These are phyloP conservation scores for Aspergillus bombycis DNA, from an alignment of 2,329 filamentous ascomycete species.

Conservation along the genomic window DNA sequence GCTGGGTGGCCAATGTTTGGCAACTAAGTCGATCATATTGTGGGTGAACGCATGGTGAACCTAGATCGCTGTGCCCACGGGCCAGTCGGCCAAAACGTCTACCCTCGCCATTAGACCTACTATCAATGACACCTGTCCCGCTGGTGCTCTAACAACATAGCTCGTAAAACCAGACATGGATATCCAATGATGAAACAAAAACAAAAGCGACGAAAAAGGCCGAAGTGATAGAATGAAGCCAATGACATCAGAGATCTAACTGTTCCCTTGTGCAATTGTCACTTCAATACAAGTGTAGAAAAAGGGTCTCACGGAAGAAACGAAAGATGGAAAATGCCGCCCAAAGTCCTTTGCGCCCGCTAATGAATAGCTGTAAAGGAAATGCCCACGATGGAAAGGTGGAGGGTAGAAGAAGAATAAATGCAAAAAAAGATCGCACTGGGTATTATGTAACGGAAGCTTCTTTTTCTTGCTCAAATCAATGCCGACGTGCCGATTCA, in stretches of 20 bases:
- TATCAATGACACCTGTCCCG: slow-evolving; percentile 18
- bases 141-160: slow-evolving; percentile 19
- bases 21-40: background rate
- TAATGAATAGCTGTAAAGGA: slow-evolving; percentile 40
- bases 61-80: background rate
- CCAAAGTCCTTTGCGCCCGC: slow-evolving; percentile 41
- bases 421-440: slow-evolving; percentile 16
- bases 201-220: background rate
- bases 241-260: slow-evolving; percentile 9
- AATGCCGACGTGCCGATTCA: background rate
- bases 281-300: slow-evolving; percentile 4
- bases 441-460: slow-evolving; percentile 18
- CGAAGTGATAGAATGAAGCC: background rate
- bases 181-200: slow-evolving; percentile 13
- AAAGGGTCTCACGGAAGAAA: slow-evolving; percentile 12
- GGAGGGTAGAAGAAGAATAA: slow-evolving; percentile 24
- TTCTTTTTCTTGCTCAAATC: slow-evolving; percentile 4
- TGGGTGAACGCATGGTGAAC: background rate
- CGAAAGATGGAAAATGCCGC: slow-evolving; percentile 32
- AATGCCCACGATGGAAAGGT: slow-evolving; percentile 25
- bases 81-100: background rate
- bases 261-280: background rate
- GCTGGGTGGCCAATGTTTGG: background rate
- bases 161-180: slow-evolving; percentile 21
- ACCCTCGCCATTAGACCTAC: slow-evolving; percentile 13